phyloP scores from a whole-genome alignment of 2,329 filamentous ascomycete species.

The Helotiales sp. region DNA sequence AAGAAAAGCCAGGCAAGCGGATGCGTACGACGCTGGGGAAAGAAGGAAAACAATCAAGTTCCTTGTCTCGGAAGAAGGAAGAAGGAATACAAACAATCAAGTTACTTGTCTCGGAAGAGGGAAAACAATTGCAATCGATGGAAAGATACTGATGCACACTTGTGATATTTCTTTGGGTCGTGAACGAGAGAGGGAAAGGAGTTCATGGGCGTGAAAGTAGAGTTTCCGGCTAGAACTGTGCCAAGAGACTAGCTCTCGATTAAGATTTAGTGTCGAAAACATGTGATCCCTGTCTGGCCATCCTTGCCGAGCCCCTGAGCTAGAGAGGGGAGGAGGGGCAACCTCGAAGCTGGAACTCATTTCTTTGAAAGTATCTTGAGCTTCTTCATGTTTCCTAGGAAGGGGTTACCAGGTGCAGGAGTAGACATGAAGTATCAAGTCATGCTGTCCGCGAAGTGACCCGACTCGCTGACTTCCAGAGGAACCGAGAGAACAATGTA shows the following conservation, averaged over 20 bases:
- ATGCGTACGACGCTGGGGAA: background rate
- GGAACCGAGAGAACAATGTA: too few species aligned
- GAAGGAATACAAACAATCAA: too few species aligned
- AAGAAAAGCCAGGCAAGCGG: conserved; percentile 16
- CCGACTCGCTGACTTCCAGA: too few species aligned
- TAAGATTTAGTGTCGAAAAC: background rate
- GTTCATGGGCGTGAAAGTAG: conserved; percentile 9
- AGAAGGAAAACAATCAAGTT: too few species aligned
- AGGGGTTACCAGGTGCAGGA: too few species aligned
- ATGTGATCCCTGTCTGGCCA: background rate
- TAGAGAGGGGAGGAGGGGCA: background rate
- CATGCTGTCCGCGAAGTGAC: too few species aligned
- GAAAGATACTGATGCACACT: background rate
- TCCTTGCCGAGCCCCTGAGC: conserved; percentile 12
- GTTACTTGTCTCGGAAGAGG: background rate
- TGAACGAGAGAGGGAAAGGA: background rate
- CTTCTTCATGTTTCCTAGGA: too few species aligned
- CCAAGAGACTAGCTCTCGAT: background rate
- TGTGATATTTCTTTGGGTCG: background rate
- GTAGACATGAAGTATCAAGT: too few species aligned
- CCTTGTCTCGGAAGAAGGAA: background rate
- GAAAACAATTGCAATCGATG: background rate
- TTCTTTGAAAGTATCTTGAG: too few species aligned
- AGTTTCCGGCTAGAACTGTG: background rate
- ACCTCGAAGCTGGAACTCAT: too few species aligned